Base-by-base conservation (phyloP, 108 stramenopile genomes). In the Conticribra guillardii region DNA sequence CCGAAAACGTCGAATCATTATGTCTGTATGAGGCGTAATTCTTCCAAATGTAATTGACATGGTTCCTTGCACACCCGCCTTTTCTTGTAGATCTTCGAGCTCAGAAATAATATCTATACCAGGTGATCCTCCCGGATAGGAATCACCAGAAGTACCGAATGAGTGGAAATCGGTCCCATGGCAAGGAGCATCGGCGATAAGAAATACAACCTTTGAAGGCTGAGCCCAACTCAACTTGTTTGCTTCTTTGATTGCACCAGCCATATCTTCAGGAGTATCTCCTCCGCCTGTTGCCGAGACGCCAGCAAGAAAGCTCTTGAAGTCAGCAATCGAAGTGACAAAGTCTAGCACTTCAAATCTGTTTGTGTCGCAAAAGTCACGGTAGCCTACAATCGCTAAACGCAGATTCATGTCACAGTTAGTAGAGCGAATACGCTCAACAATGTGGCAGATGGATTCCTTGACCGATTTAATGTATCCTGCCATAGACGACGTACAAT, bases 241-340 rank as follows among this genome's bases (percentile, higher is more conserved):
- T 29, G 62, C 62, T 11, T 57, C 52, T 34, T 78, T 65, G 54
- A 83, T 69, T 4, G 59, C 82, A 18, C 67, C 68, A 21, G 71
- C 72, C 48, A 83, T 63, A 69, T 83, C 73, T 66, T 83, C 82
- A 27, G 67, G 73, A 28, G 34, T 34, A 18, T 74, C 67, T 15
- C n/a, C 62, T 23, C 55, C 69, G 15, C 77, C 76, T 2, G 34
- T 31, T 8, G 75, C 67, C 1, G 19, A 27, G 19, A 81, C 22
- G 31, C 26, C 22, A 3, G 61, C 47, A 22, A 74, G 47, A 63
- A 75, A 81, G 14, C 16, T 15, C 48, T 69, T 46, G 72, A 81
- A 81, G 3, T 52, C 51, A 19, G 49, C 57, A 33, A 75, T 27
- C 16, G 68, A 74, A 26, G 41, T 17, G 4, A 66, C 56, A 53